Conservation (phyloP, 2,329 filamentous ascomycete genomes). For the Botrytis elliptica region DNA sequence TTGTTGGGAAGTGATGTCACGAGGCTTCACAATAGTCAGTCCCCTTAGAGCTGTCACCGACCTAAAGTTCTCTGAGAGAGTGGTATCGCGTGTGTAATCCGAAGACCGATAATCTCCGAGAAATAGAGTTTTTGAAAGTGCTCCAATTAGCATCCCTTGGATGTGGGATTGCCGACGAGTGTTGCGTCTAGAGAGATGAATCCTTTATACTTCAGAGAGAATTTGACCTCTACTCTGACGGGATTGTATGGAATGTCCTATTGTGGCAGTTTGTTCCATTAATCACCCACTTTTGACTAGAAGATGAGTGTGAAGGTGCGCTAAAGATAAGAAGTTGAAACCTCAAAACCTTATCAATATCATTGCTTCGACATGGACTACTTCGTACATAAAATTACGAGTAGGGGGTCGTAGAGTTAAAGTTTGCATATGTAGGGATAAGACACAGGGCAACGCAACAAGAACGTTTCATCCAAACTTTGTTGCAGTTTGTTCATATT, state of each 20-base stretch:
- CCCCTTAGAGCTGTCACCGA: background rate
- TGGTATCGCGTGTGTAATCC: background rate
- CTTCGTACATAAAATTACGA: background rate
- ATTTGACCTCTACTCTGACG: background rate
- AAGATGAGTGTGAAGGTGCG: background rate
- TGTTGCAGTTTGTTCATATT: background rate
- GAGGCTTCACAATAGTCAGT: background rate
- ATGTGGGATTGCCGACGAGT: background rate
- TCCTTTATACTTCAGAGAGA: background rate
- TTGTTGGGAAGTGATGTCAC: background rate
- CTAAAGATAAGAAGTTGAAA: slow-evolving; percentile 5
- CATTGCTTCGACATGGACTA: background rate
- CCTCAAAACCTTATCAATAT: slow-evolving; percentile 3
- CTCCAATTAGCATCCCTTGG: background rate
- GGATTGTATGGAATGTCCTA: slow-evolving; percentile 1
- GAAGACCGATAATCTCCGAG: background rate
- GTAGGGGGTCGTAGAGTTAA: background rate
- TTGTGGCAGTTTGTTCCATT: slow-evolving; percentile 4
- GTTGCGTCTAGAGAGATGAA: background rate
- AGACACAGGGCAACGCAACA: background rate
- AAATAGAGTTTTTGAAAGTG: background rate
- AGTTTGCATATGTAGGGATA: background rate
- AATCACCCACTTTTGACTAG: slow-evolving; percentile 8
- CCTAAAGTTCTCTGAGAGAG: background rate
- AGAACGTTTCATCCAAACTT: background rate